These are phyloP conservation scores for Kodamaea leandrae DNA, from an alignment of 805 yeast species.

Conservation along the genomic window DNA sequence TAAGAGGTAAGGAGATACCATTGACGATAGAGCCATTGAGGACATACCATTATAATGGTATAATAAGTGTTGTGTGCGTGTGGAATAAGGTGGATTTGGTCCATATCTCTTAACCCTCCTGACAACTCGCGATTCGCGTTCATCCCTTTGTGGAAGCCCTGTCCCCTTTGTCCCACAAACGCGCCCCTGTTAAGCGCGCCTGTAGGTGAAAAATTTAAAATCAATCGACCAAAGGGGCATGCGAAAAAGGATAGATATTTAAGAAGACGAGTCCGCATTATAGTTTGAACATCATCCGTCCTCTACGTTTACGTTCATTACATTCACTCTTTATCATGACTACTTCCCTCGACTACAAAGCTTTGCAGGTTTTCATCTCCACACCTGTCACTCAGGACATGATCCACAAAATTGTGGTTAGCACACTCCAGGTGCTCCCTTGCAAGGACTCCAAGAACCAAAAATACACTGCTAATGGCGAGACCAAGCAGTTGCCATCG, in stretches of 20 bases:
- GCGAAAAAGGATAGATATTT: too few relatives aligned
- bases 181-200: slow-evolving; percentile 1
- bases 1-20: too few relatives aligned
- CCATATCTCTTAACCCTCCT: too few relatives aligned
- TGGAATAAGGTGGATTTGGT: too few relatives aligned
- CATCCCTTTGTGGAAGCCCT: background rate
- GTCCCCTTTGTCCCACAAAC: slow-evolving; percentile 1
- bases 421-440: slow-evolving; percentile 66
- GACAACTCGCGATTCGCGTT: too few relatives aligned
- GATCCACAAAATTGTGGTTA: slow-evolving; percentile 65
- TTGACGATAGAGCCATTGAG: too few relatives aligned
- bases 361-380: slow-evolving; percentile 55
- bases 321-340: slow-evolving; percentile 4
- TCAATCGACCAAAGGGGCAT: slow-evolving; percentile 4
- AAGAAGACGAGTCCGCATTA: too few relatives aligned
- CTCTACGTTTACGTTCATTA: too few relatives aligned
- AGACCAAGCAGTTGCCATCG: slow-evolving; percentile 54
- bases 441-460: slow-evolving; percentile 45
- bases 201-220: background rate
- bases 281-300: too few relatives aligned
- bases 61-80: too few relatives aligned
- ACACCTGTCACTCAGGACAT: slow-evolving; percentile 73
- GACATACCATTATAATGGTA: too few relatives aligned
- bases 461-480: slow-evolving; percentile 23
- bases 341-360: slow-evolving; percentile 39